Evolutionary conservation across 73 alveolate species (phyloP).

Genomic region (Blepharisma stoltei): DNA sequence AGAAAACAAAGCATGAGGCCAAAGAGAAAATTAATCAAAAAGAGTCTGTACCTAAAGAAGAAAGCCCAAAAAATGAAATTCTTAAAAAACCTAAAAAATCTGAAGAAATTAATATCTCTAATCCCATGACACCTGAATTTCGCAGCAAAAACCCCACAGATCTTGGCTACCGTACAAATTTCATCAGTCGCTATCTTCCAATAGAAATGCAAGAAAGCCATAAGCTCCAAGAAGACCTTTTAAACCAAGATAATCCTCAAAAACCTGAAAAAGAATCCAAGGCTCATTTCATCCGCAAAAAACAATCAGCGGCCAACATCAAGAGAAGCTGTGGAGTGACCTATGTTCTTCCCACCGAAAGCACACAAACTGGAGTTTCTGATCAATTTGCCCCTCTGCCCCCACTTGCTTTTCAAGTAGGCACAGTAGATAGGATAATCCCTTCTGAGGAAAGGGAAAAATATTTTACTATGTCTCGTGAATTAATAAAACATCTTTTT

Average conservation of each 20-base stretch:
- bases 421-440: constrained; percentile 19
- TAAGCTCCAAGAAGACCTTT: neutral
- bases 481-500: neutral
- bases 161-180: constrained; percentile 21
- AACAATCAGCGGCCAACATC: constrained; percentile 45
- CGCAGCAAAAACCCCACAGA: constrained; percentile 15
- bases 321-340: constrained; percentile 84
- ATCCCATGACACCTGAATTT: constrained; percentile 25
- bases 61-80: neutral
- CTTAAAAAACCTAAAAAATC: neutral
- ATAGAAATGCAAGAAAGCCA: constrained; percentile 26
- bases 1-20: neutral
- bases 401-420: constrained; percentile 23
- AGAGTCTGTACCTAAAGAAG: neutral
- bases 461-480: neutral
- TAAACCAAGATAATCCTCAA: neutral
- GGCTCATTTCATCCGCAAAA: constrained; percentile 62
- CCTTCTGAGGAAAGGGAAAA: neutral
- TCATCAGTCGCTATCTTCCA: constrained; percentile 13
- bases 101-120: neutral
- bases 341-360: constrained; percentile 62
- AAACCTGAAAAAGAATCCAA: constrained; percentile 31
- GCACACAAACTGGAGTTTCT: constrained; percentile 39
- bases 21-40: neutral
- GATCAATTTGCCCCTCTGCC: constrained; percentile 20